Evolutionary conservation across 768 basidiomycete species (phyloP).

Genomic region (Lactarius akahatsu): DNA sequence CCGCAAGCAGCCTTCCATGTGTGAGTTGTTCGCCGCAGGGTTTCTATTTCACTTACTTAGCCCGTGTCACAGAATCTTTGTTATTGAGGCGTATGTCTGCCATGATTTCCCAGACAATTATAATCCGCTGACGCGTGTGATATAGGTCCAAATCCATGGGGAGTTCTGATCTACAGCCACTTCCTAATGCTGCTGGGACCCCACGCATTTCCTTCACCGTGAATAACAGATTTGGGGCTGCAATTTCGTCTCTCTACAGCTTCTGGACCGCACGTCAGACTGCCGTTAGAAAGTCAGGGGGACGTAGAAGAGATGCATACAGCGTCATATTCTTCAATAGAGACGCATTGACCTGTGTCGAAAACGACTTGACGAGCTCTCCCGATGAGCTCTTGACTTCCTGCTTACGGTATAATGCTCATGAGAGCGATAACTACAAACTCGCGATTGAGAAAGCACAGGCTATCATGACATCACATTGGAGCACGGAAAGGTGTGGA

Average conservation of each 20-base stretch:
- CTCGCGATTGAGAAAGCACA: constrained; percentile 41
- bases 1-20: constrained; percentile 58
- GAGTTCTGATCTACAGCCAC: constrained; percentile 42
- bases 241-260: constrained; percentile 50
- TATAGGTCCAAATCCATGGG: constrained; percentile 55
- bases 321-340: constrained; percentile 50
- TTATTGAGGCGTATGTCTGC: constrained; percentile 45
- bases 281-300: constrained; percentile 35
- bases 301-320: constrained; percentile 50
- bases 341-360: constrained; percentile 31
- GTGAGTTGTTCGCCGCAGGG: constrained; percentile 38
- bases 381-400: constrained; percentile 45
- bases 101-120: too few relatives aligned
- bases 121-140: constrained; percentile 2
- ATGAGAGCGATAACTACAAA: constrained; percentile 46
- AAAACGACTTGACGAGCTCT: constrained; percentile 47
- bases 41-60: neutral
- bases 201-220: constrained; percentile 37
- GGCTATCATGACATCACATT: constrained; percentile 43
- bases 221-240: constrained; percentile 57
- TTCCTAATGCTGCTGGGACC: constrained; percentile 44
- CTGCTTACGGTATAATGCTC: constrained; percentile 37
- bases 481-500: constrained; percentile 50
- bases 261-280: constrained; percentile 56
- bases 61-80: constrained; percentile 44